Conservation (phyloP, 768 basidiomycete genomes). For the Sutorius australiensis region DNA sequence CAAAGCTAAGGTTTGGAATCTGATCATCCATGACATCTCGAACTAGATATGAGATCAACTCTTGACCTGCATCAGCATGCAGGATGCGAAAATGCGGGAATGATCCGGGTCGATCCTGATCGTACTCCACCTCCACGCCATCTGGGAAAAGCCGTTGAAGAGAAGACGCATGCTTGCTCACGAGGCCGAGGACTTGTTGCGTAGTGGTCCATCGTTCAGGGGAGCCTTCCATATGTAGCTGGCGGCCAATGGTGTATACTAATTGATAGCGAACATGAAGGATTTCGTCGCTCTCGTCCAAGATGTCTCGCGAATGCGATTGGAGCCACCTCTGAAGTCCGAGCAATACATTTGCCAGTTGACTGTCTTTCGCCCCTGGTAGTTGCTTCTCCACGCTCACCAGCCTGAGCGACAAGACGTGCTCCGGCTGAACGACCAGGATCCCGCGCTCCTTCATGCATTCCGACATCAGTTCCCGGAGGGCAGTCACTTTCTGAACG, state of each 20-base stretch:
- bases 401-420: not conserved
- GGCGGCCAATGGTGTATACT: too few species aligned
- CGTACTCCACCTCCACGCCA: not conserved
- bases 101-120: not conserved
- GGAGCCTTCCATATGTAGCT: not conserved
- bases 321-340: not conserved
- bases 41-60: not conserved
- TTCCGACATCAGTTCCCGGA: conserved; percentile 33
- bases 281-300: too few species aligned
- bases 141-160: not conserved
- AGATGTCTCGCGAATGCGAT: too few species aligned
- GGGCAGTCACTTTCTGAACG: not conserved
- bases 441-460: conserved; percentile 17
- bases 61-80: not conserved
- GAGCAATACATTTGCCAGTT: not conserved
- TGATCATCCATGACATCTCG: not conserved
- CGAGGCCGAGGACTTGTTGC: not conserved
- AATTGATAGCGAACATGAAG: too few species aligned
- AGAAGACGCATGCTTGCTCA: not conserved
- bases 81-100: not conserved
- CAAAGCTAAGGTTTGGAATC: not conserved
- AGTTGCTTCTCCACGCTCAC: not conserved
- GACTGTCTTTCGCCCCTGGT: not conserved
- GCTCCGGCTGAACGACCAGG: not conserved
- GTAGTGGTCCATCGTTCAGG: not conserved